Conservation (phyloP, 2,329 filamentous ascomycete species). For the Aspergillus calidoustus region DNA sequence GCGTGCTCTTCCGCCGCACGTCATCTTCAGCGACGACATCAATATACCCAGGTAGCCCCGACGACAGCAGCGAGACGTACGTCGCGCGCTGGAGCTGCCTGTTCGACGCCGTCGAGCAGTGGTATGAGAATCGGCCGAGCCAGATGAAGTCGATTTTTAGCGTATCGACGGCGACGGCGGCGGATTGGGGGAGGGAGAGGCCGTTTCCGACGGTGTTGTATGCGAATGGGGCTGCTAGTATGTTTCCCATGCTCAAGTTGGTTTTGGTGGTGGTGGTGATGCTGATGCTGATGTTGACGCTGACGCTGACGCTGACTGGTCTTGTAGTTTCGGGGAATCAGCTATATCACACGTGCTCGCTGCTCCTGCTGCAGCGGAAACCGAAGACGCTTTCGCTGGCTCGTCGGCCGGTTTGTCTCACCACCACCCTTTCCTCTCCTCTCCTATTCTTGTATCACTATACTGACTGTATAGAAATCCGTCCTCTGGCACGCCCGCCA, state of each 20-base stretch:
- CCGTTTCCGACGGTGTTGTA: constrained; percentile 34
- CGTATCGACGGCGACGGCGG: constrained; percentile 20
- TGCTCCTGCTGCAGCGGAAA: constrained; percentile 38
- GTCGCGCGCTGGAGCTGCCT: constrained; percentile 45
- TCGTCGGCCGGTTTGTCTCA: constrained; percentile 30
- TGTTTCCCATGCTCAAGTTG: not conserved
- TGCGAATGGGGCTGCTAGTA: constrained; percentile 35
- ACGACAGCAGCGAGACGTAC: constrained; percentile 25
- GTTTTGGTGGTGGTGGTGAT: too few species aligned
- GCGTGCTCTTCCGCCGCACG: constrained; percentile 39
- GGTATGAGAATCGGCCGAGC: constrained; percentile 41
- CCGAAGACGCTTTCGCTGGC: constrained; percentile 30
- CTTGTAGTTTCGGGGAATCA: constrained; percentile 40
- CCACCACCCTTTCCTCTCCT: not conserved
- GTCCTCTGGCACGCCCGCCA: constrained; percentile 55
- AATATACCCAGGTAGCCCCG: constrained; percentile 24
- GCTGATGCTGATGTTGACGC: not conserved
- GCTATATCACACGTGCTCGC: constrained; percentile 37
- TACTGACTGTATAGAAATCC: constrained; percentile 34
- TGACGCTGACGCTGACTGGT: not conserved
- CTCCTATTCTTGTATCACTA: not conserved
- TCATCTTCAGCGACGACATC: constrained; percentile 13
- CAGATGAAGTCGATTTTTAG: constrained; percentile 36
- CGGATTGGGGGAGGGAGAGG: constrained; percentile 16
- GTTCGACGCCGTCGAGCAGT: constrained; percentile 47